Evolutionary conservation across 169 alveolate genomes (phyloP), one percentile per base, ranked within the genome.

Genomic region (Amoebophrya sp.): DNA sequence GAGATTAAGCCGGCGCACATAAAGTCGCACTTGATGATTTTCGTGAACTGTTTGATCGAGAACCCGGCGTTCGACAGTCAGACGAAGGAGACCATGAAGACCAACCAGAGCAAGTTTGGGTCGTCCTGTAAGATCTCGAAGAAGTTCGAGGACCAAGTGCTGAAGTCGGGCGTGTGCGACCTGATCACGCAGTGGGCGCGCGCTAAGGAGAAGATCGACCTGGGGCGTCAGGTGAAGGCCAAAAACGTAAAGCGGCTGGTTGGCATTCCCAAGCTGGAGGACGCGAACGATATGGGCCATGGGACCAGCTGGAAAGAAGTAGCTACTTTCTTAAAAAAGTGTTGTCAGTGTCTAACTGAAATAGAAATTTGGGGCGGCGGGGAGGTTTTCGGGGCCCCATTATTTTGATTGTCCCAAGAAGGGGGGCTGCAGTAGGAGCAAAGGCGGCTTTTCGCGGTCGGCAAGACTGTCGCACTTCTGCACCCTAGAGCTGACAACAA

Each of bases 31-130:
- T 94, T 98, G 58, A 98, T 98, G 99, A 96, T 98, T 50, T 99
- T 99, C 94, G 98, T 99, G 78, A 98, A 98, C 93, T 97, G 99
- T 88, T 96, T 95, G 91, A 98, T 99, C 88, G 99, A 96, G 92
- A 99, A 99, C 95, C 99, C 99, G 0, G 96, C 99, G 13, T 99
- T 99, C 95, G 99, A 99, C 94, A 98, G 99, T 23, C 99, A 99
- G 93, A 99, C 99, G 4, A 98, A 96, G 78, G 95, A 94, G 90
- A 94, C 95, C 40, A 91, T 94, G 91, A 94, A 94, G 69, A 91
- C 93, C 88, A 97, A 97, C 92, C 94, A 95, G 0, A 93, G 96
- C 43, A 95, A 95, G 89, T 98, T 97, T 92, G 99, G 99, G 34
- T 94, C 98, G 88, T 93, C 94, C 50, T 97, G 97, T 94, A 95